A percentile compares a stretch with the other conserved stretches of the same genome.
Evolutionary conservation across 164 flowering plant species (phyloP).

Genomic region (Saururus chinensis): DNA sequence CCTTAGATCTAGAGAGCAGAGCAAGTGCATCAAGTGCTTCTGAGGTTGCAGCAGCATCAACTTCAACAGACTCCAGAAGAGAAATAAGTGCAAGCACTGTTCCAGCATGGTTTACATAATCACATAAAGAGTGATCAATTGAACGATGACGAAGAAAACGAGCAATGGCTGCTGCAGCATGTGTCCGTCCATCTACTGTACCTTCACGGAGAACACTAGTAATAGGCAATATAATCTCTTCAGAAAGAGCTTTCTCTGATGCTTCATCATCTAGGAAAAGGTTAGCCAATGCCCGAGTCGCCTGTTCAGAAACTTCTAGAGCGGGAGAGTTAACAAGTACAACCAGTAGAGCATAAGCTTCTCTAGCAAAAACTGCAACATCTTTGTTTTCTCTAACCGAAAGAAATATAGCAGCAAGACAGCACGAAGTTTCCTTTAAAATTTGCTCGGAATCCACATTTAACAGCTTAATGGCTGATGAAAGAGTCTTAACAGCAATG

Average conservation of each 20-base stretch:
- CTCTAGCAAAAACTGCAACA: conserved; percentile 69
- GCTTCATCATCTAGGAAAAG: conserved; percentile 72
- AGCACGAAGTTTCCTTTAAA: conserved; percentile 52
- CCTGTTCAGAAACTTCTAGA: conserved; percentile 85
- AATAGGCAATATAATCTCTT: conserved; percentile 70
- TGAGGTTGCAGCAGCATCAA: conserved; percentile 52
- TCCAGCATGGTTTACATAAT: conserved; percentile 71
- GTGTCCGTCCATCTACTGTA: conserved; percentile 60
- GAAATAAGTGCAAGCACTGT: conserved; percentile 87
- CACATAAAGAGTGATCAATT: conserved; percentile 50
- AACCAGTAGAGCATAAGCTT: conserved; percentile 53
- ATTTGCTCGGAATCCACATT: conserved; percentile 61
- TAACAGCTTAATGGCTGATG: conserved; percentile 58
- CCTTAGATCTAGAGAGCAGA: conserved; percentile 61
- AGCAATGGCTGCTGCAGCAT: conserved; percentile 94
- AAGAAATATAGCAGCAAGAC: conserved; percentile 91
- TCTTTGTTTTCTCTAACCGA: conserved; percentile 77
- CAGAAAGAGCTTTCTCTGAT: conserved; percentile 56
- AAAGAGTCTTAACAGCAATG: conserved; percentile 66
- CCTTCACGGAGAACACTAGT: conserved; percentile 86
- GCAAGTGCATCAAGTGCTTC: conserved; percentile 94
- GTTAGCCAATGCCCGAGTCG: conserved; percentile 80
- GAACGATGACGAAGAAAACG: conserved; percentile 53
- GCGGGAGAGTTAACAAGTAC: conserved; percentile 59
- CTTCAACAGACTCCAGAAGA: conserved; percentile 49